Conservation (phyloP, 805 yeast species). For the Candida verbasci region DNA sequence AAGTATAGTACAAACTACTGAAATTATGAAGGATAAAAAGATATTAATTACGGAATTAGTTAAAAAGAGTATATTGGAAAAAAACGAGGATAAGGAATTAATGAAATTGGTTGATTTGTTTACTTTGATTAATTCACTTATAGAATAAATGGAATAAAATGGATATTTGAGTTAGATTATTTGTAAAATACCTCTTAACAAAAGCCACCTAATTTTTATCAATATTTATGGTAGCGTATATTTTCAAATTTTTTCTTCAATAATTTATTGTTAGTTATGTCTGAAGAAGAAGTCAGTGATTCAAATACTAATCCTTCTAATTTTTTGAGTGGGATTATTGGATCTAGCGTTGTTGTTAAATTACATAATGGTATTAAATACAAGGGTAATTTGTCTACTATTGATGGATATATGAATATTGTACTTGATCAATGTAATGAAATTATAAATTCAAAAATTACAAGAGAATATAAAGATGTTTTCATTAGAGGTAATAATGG, state of each 20-base stretch:
- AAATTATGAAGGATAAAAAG: conserved; percentile 48
- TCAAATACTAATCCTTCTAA: conserved; percentile 61
- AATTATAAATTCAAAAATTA: conserved; percentile 41
- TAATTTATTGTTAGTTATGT: not conserved
- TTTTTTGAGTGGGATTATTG: conserved; percentile 75
- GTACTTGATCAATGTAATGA: conserved; percentile 80
- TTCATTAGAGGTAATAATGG: conserved; percentile 87
- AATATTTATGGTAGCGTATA: no score
- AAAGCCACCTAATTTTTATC: no score
- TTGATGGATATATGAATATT: conserved; percentile 96
- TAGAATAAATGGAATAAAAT: conserved; percentile 9
- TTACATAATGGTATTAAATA: conserved; percentile 85
- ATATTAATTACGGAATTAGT: conserved; percentile 57
- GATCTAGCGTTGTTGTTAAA: conserved; percentile 76
- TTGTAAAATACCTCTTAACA: no score
- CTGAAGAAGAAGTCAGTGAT: no score
- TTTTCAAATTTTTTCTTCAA: not conserved
- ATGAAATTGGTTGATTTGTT: conserved; percentile 53
- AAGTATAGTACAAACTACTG: conserved; percentile 50
- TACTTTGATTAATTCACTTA: conserved; percentile 48
- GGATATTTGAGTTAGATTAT: not conserved
- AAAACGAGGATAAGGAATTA: conserved; percentile 20
- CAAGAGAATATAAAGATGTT: conserved; percentile 65
- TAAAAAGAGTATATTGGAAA: conserved; percentile 48
- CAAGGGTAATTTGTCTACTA: conserved; percentile 64